Evolutionary conservation across 768 basidiomycete genomes (phyloP).

Genomic region (Dioszegia crocea): DNA sequence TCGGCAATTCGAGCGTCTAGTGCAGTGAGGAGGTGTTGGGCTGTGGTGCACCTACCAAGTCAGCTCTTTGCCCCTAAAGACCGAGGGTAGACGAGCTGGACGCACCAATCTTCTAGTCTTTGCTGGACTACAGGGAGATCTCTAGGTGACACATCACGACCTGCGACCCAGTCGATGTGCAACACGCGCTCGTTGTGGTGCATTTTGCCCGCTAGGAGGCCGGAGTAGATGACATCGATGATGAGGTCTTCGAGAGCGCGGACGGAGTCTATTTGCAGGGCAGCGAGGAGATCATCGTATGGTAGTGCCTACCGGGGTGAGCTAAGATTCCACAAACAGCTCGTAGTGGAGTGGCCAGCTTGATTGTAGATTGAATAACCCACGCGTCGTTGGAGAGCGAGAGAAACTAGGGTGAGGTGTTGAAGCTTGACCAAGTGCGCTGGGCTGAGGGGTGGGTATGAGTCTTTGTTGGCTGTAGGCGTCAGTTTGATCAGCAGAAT

Average conservation of each 20-base stretch:
- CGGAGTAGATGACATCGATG: conserved; percentile 92
- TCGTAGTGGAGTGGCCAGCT: background rate
- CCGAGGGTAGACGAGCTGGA: background rate
- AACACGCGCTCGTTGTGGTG: conserved; percentile 87
- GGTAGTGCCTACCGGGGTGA: conserved; percentile 64
- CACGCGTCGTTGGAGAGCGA: conserved; percentile 73
- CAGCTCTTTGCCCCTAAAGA: conserved; percentile 1
- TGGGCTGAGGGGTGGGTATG: conserved; percentile 64
- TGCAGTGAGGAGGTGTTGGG: conserved; percentile 64
- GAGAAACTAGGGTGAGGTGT: conserved; percentile 82
- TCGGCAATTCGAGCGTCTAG: conserved; percentile 65
- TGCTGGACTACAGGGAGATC: conserved; percentile 21
- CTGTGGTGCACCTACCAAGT: conserved; percentile 53
- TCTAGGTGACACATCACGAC: conserved; percentile 63
- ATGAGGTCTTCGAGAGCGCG: conserved; percentile 93
- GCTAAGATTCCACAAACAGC: background rate
- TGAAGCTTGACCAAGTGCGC: conserved; percentile 83
- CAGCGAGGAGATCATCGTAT: conserved; percentile 66
- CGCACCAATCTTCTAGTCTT: conserved; percentile 46
- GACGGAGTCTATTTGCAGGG: conserved; percentile 70
- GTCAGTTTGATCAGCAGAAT: background rate
- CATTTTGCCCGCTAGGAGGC: conserved; percentile 81
- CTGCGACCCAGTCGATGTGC: conserved; percentile 88
- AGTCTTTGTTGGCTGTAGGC: conserved; percentile 60
- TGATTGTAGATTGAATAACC: conserved; percentile 40